Percentiles rank a stretch among this genome's conserved stretches.
Conservation (phyloP, 1,139 yeast species). For the Hyphopichia wangnamkhiaoensis region DNA sequence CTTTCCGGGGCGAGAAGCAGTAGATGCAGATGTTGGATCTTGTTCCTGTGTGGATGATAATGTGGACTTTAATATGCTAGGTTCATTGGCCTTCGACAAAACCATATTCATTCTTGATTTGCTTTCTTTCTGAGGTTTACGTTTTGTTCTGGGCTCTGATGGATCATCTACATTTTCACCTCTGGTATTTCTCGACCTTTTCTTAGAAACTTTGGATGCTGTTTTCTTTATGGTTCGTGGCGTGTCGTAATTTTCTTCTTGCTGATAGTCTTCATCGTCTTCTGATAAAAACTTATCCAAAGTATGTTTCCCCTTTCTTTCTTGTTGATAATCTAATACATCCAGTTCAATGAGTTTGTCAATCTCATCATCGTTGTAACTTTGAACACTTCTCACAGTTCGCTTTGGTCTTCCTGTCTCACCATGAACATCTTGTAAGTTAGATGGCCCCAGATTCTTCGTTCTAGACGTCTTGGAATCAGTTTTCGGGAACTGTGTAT, state of each 20-base stretch:
- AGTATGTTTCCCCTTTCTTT: background rate
- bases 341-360: background rate
- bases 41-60: background rate
- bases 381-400: too few species aligned
- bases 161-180: too few species aligned
- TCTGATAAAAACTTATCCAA: background rate
- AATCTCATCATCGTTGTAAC: background rate
- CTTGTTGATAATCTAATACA: background rate
- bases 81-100: conserved; percentile 1
- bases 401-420: too few species aligned
- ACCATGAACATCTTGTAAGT: background rate
- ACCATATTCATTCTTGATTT: background rate
- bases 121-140: background rate
- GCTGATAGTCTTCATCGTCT: background rate
- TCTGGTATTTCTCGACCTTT: background rate
- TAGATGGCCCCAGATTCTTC: background rate
- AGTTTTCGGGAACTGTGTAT: too few species aligned
- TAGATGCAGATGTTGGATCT: background rate
- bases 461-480: too few species aligned
- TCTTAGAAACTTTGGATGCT: too few species aligned
- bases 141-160: too few species aligned
- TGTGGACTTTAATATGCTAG: background rate
- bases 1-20: background rate
- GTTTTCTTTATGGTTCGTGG: too few species aligned
- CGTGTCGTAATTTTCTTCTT: too few species aligned